Base-by-base conservation (phyloP, 306 rosid genomes). In the Senna siamea region DNA sequence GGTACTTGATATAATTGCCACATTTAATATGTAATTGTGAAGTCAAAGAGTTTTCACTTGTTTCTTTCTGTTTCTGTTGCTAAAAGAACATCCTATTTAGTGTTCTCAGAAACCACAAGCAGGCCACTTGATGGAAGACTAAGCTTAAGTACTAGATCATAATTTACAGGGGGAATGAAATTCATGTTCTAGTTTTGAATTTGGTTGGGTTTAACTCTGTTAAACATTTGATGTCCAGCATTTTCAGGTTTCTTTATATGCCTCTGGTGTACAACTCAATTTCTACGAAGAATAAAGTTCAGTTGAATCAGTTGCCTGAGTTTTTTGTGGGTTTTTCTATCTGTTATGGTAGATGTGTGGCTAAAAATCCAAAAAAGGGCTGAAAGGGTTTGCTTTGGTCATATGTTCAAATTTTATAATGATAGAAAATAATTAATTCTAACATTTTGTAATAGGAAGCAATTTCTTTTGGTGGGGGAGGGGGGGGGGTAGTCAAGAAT, bases 81-180 rank as follows among this genome's bases (percentile, higher is more conserved):
- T 63, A 18, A 22, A 23, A 10, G 10, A 6, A 15, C 15, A 30
- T 26, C 57, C 9, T 28, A 41, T 23, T 66, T 8, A 47, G 26
- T 41, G 8, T 28, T 13, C 8, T 26, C 23, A 14, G 17, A 66
- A 46, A 13, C 58, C n/a, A 9, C 11, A 26, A 28, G 28, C 4
- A 9, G 13, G 6, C 12, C 15, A 10, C 48, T 0, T 28, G 4
- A 12, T 69, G 57, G 62, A 62, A 61, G 72, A 34, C 11, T 37
- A 34, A 26, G 51, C 74, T 47, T 30, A 19, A 20, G 75, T 8
- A 9, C 23, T 5, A 26, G 57, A 47, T 66, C 23, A 28, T 66
- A 35, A 23, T 43, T 23, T 65, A 23, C 12, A 14, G 1, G n/a
- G 50, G 70, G 13, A 35, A 43, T 75, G 30, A 75, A 64, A 22